A percentile compares a stretch with the other conserved stretches of the same genome.
Conservation (phyloP, 2,329 filamentous ascomycete genomes). For the Fusarium austroafricanum region DNA sequence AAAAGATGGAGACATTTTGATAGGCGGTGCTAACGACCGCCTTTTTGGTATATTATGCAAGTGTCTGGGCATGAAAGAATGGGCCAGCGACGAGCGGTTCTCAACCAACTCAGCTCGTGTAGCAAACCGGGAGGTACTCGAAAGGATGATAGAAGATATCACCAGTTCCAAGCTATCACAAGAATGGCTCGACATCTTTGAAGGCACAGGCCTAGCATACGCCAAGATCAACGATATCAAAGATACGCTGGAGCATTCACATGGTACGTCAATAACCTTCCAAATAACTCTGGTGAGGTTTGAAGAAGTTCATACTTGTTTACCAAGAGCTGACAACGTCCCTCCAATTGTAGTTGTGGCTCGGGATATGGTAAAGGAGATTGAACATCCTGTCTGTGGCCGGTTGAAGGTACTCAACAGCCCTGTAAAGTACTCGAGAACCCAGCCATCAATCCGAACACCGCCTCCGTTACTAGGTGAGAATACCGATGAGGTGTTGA, state of each 20-base stretch:
- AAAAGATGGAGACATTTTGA: slow-evolving; percentile 72
- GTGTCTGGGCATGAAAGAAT: slow-evolving; percentile 65
- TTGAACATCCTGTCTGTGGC: slow-evolving; percentile 84
- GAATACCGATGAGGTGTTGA: slow-evolving; percentile 82
- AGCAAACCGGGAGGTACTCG: slow-evolving; percentile 77
- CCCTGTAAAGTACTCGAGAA: slow-evolving; percentile 91
- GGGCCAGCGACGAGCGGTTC: slow-evolving; percentile 69
- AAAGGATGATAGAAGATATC: slow-evolving; percentile 79
- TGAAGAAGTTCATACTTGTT: too few relatives aligned
- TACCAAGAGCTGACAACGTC: background rate
- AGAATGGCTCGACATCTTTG: slow-evolving; percentile 86
- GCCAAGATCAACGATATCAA: slow-evolving; percentile 94
- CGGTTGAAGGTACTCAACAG: slow-evolving; percentile 89
- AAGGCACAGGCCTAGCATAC: slow-evolving; percentile 88
- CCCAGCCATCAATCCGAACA: slow-evolving; percentile 76
- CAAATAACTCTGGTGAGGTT: too few relatives aligned
- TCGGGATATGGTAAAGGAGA: slow-evolving; percentile 86
- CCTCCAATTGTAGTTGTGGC: slow-evolving; percentile 54
- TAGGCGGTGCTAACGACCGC: slow-evolving; percentile 76
- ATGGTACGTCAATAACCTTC: slow-evolving; percentile 64
- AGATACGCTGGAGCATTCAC: slow-evolving; percentile 81
- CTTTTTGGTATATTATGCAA: slow-evolving; percentile 73
- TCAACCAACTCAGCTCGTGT: slow-evolving; percentile 71
- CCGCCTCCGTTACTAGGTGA: slow-evolving; percentile 87
- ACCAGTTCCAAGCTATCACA: slow-evolving; percentile 80